Base-by-base conservation (phyloP, 164 flowering plant genomes). In the Vitis rotundifolia region DNA sequence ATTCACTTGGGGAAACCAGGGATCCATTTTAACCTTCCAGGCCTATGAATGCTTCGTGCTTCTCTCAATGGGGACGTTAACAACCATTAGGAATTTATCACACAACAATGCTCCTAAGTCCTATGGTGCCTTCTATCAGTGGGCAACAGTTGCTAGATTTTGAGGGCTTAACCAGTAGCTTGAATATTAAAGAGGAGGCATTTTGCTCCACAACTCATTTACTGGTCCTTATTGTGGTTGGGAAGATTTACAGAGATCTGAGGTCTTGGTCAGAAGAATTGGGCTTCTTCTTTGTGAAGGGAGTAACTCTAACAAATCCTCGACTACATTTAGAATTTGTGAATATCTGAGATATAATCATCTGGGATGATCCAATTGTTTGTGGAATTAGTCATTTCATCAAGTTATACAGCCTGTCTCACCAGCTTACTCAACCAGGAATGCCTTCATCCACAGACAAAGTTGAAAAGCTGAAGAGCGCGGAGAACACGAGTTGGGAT, bases 401-500 rank as follows among this genome's bases (percentile, higher is more conserved):
- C 44, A 37, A 78, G 75, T 54, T 78, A 57, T 70, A 79, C 82
- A 2, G 84, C 78, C 0, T 76, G 74, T 60, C 72, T 83, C 0
- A 71, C 80, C 2, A 49, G 72, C n/a, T 26, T 80, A 66, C 73
- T 83, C 3, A 79, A 81, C 0, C 28, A 68, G 3, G 18, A 56
- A 37, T 49, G 54, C 0, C 71, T 76, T 1, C 13, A 57, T 13
- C 64, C 78, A 1, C 12, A 10, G 16, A 59, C 3, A 67, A 75
- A 26, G 54, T 83, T n/a, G 79, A 71, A 9, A 16, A 60, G 3
- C 75, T 83, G 1, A 67, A 52, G 59, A 66, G 16, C 26, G 29
- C 67, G 12, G 7, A 63, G 59, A 18, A 71, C 64, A 8, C 53
- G 0, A 8, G 75, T 83, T 12, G 84, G 84, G 26, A 80, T 26